Base-by-base conservation (phyloP, 192 early-diverging fungal species). In the Umbelopsis ramanniana region DNA sequence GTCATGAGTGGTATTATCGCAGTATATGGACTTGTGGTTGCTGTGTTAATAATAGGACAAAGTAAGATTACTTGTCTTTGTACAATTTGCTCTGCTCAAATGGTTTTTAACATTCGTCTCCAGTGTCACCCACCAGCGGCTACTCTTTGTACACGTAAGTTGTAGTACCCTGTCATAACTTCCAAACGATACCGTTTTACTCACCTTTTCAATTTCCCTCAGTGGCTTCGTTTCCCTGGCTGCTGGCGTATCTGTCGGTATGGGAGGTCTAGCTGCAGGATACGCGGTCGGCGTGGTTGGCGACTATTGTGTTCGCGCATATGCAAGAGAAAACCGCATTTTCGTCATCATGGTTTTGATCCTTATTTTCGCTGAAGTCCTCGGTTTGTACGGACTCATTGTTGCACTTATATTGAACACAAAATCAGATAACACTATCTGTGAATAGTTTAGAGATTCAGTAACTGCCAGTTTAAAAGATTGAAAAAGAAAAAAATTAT, bases 1-100 rank as follows among this genome's bases (percentile, higher is more conserved):
- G 94, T 99, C 79, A 99, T 99, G 98, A 93, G 95, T 70, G 97
- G 96, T 90, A 99, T 99, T 79, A 90, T 99, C 83, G 96, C 92
- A 37, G 95, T 99, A 54, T 99, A 99, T 87, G 98, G 98, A 63
- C 88, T 99, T 22, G 96, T 99, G 10, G 94, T 98, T 38, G 87
- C 95, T 52, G 97, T 99, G 67, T 83, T 99, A 73, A 90, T 98
- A 74, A 86, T 86, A 47, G 92, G 93, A 73, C 84, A 87, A 72
- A 80, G 92, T 93, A 88, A 71, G 86, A 87, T 46, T 21, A 15
- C 48, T 29, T 37, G 21, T 82, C 75, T 72, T 81, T 38, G 68
- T 74, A 43, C 40, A 11, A 10, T 79, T 76, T 50, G 53, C 5
- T 37, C 47, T 11, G 12, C 5, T 37, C 47, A 0, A 15, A 2